Conservation (phyloP, 2,329 filamentous ascomycete genomes). For the Sclerotinia sclerotiorum region DNA sequence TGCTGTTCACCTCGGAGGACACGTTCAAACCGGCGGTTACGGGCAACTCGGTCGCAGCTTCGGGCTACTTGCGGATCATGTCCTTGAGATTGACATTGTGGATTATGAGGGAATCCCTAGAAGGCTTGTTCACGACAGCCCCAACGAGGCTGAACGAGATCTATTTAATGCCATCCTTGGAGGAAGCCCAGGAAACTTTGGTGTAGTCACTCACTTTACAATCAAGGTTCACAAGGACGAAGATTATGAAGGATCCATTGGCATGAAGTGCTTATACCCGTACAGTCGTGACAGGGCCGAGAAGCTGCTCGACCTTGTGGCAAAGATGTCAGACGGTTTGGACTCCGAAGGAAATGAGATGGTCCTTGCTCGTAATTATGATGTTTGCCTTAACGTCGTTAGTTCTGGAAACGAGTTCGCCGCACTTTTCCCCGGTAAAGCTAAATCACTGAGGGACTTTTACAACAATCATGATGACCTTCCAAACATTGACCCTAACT, state of each 20-base stretch:
- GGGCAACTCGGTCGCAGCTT: conserved; percentile 50
- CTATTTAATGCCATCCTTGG: conserved; percentile 40
- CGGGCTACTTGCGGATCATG: conserved; percentile 40
- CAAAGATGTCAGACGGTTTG: conserved; percentile 47
- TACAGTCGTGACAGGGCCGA: conserved; percentile 45
- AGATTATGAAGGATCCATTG: conserved; percentile 45
- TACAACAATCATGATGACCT: neutral
- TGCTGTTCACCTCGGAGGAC: conserved; percentile 47
- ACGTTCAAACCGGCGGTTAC: conserved; percentile 51
- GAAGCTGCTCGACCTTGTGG: conserved; percentile 44
- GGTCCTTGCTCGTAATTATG: conserved; percentile 47
- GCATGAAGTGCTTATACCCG: conserved; percentile 46
- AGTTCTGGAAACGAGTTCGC: conserved; percentile 44
- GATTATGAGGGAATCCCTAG: conserved; percentile 36
- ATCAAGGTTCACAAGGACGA: conserved; percentile 44
- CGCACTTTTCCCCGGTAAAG: conserved; percentile 40
- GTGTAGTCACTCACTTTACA: conserved; percentile 41
- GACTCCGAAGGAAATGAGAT: conserved; percentile 21
- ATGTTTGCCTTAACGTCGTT: conserved; percentile 49
- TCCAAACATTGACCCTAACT: neutral
- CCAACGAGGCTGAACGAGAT: conserved; percentile 35
- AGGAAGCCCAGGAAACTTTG: conserved; percentile 41
- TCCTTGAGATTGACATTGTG: conserved; percentile 37
- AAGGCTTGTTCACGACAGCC: conserved; percentile 27
- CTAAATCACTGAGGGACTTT: conserved; percentile 21